Base-by-base conservation (phyloP, 768 basidiomycete genomes). In the Russula virescens region DNA sequence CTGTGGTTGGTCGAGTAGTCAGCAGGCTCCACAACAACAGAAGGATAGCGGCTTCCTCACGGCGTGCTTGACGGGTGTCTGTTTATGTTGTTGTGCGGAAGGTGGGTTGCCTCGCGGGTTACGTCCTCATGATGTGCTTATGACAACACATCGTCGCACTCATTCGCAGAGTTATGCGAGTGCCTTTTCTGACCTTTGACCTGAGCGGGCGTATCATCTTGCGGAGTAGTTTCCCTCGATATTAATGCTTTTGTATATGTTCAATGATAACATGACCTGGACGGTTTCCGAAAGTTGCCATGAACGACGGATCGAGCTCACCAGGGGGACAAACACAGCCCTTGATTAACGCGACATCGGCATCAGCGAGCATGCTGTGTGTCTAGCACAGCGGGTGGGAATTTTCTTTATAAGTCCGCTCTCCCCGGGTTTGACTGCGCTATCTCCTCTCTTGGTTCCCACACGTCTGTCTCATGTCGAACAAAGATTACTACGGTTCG, bases 71-170 rank as follows among this genome's bases (percentile, higher is more conserved):
- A 84, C 86, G 23, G 84, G 82, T 61, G 73, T 80, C 11, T 82
- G 80, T 65, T 73, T 84, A 68, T 89, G 87, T 72, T 89, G 87
- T 74, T 86, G 84, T 69, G 83, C 83, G 21, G 87, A 89, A 75
- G 86, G 85, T 86, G 65, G 61, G 83, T 73, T 38, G 60, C 23
- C 19, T 51, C 66, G 63, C 2, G 3, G 18, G 3, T 43, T 66
- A 38, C 42, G 65, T 55, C 13, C 18, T 43, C 5, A 1, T 34
- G 16, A n/a, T 35, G 13, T 56, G 21, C 18, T 47, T 63, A 51
- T 31, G 47, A 34, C 43, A 66, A 63, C 38, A 11, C 38, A 16
- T 40, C 42, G 13, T 38, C 13, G 2, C 38, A 38, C 38, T 11
- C 10, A 40, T 48, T 9, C 38, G 55, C 72, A 89, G 89, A 90